These are phyloP conservation scores for Tuber aestivum DNA, from an alignment of 495 filamentous ascomycete species.

Conservation along the genomic window DNA sequence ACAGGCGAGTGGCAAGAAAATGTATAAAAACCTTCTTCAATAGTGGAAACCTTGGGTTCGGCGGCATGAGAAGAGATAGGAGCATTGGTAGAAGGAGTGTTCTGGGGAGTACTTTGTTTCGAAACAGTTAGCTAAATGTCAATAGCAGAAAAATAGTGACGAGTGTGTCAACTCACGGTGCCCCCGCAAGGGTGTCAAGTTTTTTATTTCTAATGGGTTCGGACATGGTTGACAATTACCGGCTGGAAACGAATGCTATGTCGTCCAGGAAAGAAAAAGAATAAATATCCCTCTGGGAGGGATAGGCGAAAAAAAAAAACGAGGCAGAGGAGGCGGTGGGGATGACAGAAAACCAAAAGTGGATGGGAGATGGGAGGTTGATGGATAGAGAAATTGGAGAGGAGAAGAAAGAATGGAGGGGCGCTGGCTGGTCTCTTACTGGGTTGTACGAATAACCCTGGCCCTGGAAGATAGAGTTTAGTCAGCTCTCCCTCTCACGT, in stretches of 20 bases:
- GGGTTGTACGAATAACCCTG: constrained; percentile 31
- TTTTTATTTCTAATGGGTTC: constrained; percentile 90
- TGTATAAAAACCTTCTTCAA: constrained; percentile 75
- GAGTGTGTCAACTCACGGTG: constrained; percentile 60
- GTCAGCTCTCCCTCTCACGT: constrained; percentile 26
- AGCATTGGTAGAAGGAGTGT: constrained; percentile 87
- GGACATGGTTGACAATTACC: constrained; percentile 56
- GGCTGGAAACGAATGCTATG: constrained; percentile 39
- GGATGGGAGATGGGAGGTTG: constrained; percentile 28
- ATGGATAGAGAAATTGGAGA: constrained; percentile 34
- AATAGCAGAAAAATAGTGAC: constrained; percentile 11
- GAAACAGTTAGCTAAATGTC: constrained; percentile 39
- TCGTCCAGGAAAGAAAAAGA: constrained; percentile 18
- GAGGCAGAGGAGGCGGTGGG: constrained; percentile 23
- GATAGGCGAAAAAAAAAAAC: constrained; percentile 15
- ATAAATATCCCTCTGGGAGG: constrained; percentile 23
- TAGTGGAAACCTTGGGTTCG: constrained; percentile 88
- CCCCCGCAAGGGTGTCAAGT: constrained; percentile 63
- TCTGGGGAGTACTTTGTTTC: constrained; percentile 70
- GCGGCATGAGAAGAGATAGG: constrained; percentile 97
- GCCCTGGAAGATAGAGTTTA: constrained; percentile 26
- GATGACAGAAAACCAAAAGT: constrained; percentile 35
- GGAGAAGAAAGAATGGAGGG: constrained; percentile 35
- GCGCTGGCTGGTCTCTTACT: constrained; percentile 19
- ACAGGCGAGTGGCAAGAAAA: constrained; percentile 26